These are phyloP conservation scores for Magnaporthiopsis poae DNA, from an alignment of 2,329 filamentous ascomycete genomes.

Conservation along the genomic window DNA sequence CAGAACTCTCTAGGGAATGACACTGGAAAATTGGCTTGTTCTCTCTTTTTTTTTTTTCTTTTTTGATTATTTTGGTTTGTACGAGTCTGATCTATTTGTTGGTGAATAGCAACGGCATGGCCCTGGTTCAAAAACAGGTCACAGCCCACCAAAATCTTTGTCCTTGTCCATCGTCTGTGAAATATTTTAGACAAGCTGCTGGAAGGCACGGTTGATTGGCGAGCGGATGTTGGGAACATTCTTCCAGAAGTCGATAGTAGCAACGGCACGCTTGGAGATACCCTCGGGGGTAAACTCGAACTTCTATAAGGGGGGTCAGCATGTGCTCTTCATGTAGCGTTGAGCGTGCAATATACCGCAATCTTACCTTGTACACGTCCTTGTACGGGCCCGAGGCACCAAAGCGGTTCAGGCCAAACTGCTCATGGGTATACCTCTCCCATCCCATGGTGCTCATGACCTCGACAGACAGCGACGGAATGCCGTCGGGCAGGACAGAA, in stretches of 20 bases:
- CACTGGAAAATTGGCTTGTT: not conserved
- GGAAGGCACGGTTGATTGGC: conserved; percentile 92
- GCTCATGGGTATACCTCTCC: conserved; percentile 98
- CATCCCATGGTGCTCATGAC: conserved; percentile 95
- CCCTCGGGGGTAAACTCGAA: conserved; percentile 99
- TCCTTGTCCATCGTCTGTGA: not conserved
- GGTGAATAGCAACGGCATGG: not conserved
- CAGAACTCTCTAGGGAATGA: not conserved
- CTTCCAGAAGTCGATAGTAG: conserved; percentile 97
- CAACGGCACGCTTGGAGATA: conserved; percentile 84
- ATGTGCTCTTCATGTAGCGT: conserved; percentile 19
- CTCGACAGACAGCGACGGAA: conserved; percentile 87
- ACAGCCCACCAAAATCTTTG: not conserved
- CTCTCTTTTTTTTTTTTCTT: not conserved
- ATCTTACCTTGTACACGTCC: conserved; percentile 78
- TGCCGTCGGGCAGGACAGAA: conserved; percentile 82
- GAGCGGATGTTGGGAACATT: conserved; percentile 80
- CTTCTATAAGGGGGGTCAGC: conserved; percentile 50
- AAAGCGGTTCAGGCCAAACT: conserved; percentile 98
- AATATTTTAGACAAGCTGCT: conserved; percentile 73
- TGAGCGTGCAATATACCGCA: not conserved
- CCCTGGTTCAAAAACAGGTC: not conserved
- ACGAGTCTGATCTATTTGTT: not conserved
- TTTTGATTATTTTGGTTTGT: not conserved
- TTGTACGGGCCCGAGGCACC: conserved; percentile 95